These are phyloP conservation scores for Aspergillus ostianus DNA, from an alignment of 495 filamentous ascomycete species.

Conservation along the genomic window DNA sequence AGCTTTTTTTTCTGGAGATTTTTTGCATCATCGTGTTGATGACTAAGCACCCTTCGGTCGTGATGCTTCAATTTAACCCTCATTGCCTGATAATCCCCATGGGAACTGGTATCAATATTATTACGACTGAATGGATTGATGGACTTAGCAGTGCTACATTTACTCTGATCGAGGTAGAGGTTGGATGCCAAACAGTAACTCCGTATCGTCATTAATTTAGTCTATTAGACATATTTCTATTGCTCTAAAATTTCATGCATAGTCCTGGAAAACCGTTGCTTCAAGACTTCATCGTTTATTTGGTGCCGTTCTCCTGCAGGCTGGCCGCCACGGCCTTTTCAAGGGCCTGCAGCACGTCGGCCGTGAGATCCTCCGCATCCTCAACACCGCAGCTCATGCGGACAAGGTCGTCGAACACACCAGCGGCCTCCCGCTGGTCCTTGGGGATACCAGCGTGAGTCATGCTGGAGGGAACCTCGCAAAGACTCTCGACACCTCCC, in stretches of 20 bases:
- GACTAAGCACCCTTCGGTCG: not conserved
- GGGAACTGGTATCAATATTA: no score
- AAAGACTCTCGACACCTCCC: slow-evolving; percentile 88
- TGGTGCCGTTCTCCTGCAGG: slow-evolving; percentile 25
- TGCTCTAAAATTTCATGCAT: slow-evolving; percentile 4
- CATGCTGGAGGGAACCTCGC: slow-evolving; percentile 91
- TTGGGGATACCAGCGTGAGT: slow-evolving; percentile 93
- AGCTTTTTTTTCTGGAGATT: not conserved
- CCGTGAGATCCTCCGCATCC: slow-evolving; percentile 79
- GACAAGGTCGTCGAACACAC: slow-evolving; percentile 97
- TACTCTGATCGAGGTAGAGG: not conserved
- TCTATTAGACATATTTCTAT: slow-evolving; percentile 19
- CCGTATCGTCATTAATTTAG: slow-evolving; percentile 16
- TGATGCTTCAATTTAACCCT: not conserved
- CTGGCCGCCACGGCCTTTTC: slow-evolving; percentile 62
- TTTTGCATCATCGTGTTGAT: not conserved
- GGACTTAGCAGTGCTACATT: not conserved
- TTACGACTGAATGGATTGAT: no score
- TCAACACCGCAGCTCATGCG: slow-evolving; percentile 92
- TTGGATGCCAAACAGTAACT: not conserved
- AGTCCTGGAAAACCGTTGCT: not conserved
- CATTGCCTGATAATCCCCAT: no score
- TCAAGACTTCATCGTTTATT: slow-evolving; percentile 8
- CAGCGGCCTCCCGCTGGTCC: slow-evolving; percentile 84
- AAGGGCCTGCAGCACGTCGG: slow-evolving; percentile 81